phyloP scores from a whole-genome alignment of 2,329 filamentous ascomycete species.

The Incumbomyces lentus region DNA sequence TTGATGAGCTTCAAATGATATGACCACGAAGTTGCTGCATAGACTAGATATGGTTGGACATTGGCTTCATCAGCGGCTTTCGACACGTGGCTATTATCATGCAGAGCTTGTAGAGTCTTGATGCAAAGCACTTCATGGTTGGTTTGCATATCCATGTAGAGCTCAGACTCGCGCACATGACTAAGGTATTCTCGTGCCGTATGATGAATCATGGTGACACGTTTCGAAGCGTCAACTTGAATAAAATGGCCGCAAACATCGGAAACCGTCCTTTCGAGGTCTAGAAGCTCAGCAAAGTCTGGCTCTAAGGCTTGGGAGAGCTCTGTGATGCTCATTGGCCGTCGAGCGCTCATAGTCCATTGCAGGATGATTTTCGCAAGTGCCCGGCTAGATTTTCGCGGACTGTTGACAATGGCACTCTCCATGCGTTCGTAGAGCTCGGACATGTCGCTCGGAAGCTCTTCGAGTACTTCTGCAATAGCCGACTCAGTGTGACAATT shows the following conservation, averaged over 20 bases:
- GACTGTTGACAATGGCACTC: constrained; percentile 9
- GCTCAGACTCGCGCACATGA: too few relatives aligned
- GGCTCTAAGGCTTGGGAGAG: constrained; percentile 20
- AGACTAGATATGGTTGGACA: too few relatives aligned
- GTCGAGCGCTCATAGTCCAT: constrained; percentile 21
- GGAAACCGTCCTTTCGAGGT: constrained; percentile 18
- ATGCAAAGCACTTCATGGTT: constrained; percentile 21
- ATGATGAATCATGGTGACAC: constrained; percentile 21
- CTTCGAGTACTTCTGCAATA: constrained; percentile 13
- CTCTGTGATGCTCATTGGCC: constrained; percentile 20
- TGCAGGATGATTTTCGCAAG: constrained; percentile 20
- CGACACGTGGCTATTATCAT: background rate
- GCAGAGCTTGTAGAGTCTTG: constrained; percentile 20
- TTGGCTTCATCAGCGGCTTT: too few relatives aligned
- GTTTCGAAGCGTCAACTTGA: constrained; percentile 16
- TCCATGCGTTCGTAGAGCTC: constrained; percentile 24
- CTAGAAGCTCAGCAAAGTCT: constrained; percentile 15
- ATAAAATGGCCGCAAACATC: constrained; percentile 24
- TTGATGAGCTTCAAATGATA: constrained; percentile 11
- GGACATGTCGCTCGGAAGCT: constrained; percentile 23
- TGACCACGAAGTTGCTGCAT: constrained; percentile 15
- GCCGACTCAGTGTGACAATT: constrained; percentile 15
- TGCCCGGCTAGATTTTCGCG: constrained; percentile 1
- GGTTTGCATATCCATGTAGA: too few relatives aligned
- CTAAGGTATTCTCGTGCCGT: constrained; percentile 20